phyloP scores from a whole-genome alignment of 106 monocot genomes.

The Alisma plantagoaquatica region DNA sequence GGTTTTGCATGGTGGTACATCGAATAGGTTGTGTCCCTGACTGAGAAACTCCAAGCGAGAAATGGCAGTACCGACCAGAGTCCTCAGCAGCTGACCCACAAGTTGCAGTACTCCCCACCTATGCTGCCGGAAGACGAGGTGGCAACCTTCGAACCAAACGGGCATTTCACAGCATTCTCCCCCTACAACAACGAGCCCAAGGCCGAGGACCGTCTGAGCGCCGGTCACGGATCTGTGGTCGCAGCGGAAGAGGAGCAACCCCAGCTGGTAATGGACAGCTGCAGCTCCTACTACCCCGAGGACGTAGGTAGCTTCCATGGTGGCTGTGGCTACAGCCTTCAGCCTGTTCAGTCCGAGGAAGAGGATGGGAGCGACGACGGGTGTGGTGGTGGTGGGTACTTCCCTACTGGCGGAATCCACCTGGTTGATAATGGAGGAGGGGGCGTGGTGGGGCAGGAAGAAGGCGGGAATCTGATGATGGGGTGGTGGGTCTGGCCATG shows the following conservation, averaged over 20 bases:
- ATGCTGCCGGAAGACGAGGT: not conserved
- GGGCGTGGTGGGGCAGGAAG: conserved; percentile 2
- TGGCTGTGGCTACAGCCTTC: conserved; percentile 2
- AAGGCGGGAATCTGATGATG: not conserved
- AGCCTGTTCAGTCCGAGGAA: conserved; percentile 30
- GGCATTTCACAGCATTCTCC: not conserved
- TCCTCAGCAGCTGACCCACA: not conserved
- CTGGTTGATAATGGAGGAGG: conserved; percentile 12
- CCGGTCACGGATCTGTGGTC: conserved; percentile 12
- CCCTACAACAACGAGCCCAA: not conserved
- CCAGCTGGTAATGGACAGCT: conserved; percentile 26
- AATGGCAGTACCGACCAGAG: conserved; percentile 4
- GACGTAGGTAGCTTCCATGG: conserved; percentile 13
- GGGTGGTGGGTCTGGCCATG: conserved; percentile 19
- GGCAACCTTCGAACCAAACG: not conserved
- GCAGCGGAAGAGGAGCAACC: conserved; percentile 12
- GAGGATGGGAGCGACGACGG: conserved; percentile 48
- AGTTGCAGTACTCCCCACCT: too few relatives aligned
- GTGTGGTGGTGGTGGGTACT: conserved; percentile 42
- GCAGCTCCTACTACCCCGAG: conserved; percentile 43
- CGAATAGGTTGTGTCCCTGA: conserved; percentile 34
- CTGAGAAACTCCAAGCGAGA: conserved; percentile 40
- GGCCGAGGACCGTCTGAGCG: conserved; percentile 23
- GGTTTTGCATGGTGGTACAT: too few relatives aligned
- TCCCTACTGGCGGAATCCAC: too few relatives aligned